phyloP scores from a whole-genome alignment of 2,329 filamentous ascomycete genomes.

The Pseudocercospora fuligena region DNA sequence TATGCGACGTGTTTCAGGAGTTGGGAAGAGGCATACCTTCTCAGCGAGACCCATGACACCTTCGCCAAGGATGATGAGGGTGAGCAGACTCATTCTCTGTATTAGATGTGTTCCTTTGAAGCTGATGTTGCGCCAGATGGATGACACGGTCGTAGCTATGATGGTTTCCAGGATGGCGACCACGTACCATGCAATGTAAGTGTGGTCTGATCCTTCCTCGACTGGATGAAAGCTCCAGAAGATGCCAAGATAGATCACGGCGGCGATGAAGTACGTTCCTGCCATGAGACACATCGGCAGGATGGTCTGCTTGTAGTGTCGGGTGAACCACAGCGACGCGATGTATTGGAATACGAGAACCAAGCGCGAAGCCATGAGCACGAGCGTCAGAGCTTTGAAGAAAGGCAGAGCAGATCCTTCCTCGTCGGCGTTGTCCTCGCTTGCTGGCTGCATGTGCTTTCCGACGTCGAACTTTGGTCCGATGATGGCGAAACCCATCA shows the following conservation, averaged over 20 bases:
- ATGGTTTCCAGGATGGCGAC: slow-evolving; percentile 41
- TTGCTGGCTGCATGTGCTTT: slow-evolving; percentile 34
- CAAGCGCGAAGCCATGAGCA: slow-evolving; percentile 45
- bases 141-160: slow-evolving; percentile 40
- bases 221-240: slow-evolving; percentile 36
- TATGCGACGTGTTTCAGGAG: not conserved
- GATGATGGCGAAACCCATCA: slow-evolving; percentile 68
- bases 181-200: slow-evolving; percentile 61
- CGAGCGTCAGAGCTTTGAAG: slow-evolving; percentile 46
- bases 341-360: slow-evolving; percentile 47
- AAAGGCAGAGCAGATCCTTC: slow-evolving; percentile 40
- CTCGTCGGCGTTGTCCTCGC: slow-evolving; percentile 45
- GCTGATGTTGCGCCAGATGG: slow-evolving; percentile 41
- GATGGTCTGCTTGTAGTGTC: slow-evolving; percentile 37
- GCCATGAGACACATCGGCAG: slow-evolving; percentile 43
- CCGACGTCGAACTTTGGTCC: slow-evolving; percentile 49
- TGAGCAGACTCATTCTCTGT: slow-evolving; percentile 44
- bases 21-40: slow-evolving; percentile 11
- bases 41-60: slow-evolving; percentile 45
- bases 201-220: slow-evolving; percentile 27
- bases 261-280: slow-evolving; percentile 41
- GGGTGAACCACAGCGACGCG: slow-evolving; percentile 42
- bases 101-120: slow-evolving; percentile 48
- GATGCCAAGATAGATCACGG: slow-evolving; percentile 41
- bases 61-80: slow-evolving; percentile 47